Evolutionary conservation across 148 eudicot species (phyloP), one percentile per base, ranked within the genome.

Genomic region (Silene latifolia): DNA sequence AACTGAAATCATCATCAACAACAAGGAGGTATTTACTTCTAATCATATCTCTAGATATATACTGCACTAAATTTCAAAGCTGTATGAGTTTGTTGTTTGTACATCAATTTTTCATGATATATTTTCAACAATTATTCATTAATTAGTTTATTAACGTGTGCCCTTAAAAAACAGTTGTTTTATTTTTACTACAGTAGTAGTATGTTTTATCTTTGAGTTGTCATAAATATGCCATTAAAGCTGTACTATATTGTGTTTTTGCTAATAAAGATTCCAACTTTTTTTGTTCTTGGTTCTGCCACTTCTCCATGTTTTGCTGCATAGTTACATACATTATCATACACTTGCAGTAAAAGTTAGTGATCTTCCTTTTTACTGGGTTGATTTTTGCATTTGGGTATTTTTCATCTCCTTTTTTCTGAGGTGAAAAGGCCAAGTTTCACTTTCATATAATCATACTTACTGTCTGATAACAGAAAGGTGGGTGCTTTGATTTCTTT

Each of bases 301-400:
- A 64, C 64, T 80, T 75, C 71, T 75, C 48, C 72, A 67, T 73
- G 21, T 62, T 73, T 78, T 78, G 60, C 27, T 60, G 68, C 53
- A 73, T 27, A 39, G 15, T 61, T 46, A 32, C 21, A 65, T 74
- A 67, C 72, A 19, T 39, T 67, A 39, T 17, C 18, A 67, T 32
- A 32, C 35, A 32, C 35, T 32, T 32, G 61, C 48, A 10, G 61
- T 14, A 62, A 72, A 51, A 56, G 21, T 32, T 19, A 14, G 23
- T 54, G 24, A 53, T 53, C 46, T 76, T 76, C 72, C 39, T 72
- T 48, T 72, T 48, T 69, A 53, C 57, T 74, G 82, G 62, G 73
- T 58, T 32, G 20, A 60, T 27, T 73, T 51, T 71, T 71, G 42
- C 54, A 21, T 56, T 71, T 59, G 9, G 21, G 54, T 44, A 19